Evolutionary conservation across 176 grass and related monocot genomes (phyloP), one percentile per base, ranked within the genome.

Genomic region (Rhynchospora pubera): DNA sequence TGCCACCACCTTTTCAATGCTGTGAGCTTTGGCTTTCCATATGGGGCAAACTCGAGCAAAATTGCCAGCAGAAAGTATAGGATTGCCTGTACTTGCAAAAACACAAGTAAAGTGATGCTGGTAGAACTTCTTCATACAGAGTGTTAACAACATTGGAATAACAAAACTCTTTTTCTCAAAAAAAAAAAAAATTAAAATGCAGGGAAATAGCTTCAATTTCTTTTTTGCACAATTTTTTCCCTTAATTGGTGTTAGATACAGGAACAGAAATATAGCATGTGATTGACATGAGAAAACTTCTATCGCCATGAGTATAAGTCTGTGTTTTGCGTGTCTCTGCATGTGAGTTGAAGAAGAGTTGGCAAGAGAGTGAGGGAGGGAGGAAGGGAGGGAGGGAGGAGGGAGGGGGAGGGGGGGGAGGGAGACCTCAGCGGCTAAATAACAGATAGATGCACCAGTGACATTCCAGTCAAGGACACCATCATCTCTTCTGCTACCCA

Each of bases 371-470:
- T 18, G 6, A 76, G 43, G 45, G 67, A 13, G 43, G 0, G 14
- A 16, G 0, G 28, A 10, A 34, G 23, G 57, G 2, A 72, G 44
- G n/a, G 26, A 28, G 26, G 26, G 26, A 28, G 26, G 26, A 28
- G 34, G 34, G 34, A 39, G 34, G 46, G 48, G 61, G 50, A 57
- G 23, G 50, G 43, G 45, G n/a, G 67, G 2, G 44, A 84, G 58
- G 47, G 72, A 62, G 55, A 84, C 87, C 87, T 89, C 87, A 60
- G 79, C 34, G 42, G 68, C 83, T 82, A 89, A 89, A 85, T 89
- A 89, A 74, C 77, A 89, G 78, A 89, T 89, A 47, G 87, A 89
- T 56, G 87, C 87, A 55, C 87, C 87, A 82, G 87, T 89, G 16
- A 89, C 83, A 82, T 89, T 82, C 87, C 87, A 89, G 78, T 85